Conservation (phyloP, 345 rosid genomes). For the Cardamine resedifolia region DNA sequence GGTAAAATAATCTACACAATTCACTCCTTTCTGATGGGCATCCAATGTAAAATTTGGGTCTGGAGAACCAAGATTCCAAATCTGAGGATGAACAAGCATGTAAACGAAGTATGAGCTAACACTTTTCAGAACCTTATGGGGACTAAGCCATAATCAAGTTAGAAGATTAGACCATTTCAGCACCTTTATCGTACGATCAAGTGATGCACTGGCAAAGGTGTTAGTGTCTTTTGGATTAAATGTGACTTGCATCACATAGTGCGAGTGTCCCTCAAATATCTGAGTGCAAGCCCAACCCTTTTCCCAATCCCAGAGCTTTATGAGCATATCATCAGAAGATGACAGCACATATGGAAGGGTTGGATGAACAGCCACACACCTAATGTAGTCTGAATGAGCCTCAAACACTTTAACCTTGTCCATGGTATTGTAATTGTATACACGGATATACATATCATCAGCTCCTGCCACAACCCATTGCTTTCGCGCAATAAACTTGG, state of each 20-base stretch:
- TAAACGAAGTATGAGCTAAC: slow-evolving; percentile 9
- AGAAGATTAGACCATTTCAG: not conserved
- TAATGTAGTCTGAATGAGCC: slow-evolving; percentile 95
- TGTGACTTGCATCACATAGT: slow-evolving; percentile 98
- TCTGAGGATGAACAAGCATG: slow-evolving; percentile 46
- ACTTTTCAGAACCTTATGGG: slow-evolving; percentile 1
- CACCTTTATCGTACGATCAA: slow-evolving; percentile 94
- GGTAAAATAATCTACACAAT: slow-evolving; percentile 89
- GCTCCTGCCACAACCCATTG: slow-evolving; percentile 98
- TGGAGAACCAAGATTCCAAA: slow-evolving; percentile 96
- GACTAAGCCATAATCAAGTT: slow-evolving; percentile 13
- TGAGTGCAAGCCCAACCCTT: slow-evolving; percentile 93
- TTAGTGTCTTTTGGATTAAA: slow-evolving; percentile 90
- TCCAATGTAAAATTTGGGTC: slow-evolving; percentile 94
- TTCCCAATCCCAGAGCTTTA: slow-evolving; percentile 99
- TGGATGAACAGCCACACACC: slow-evolving; percentile 95
- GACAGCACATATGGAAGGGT: slow-evolving; percentile 89
- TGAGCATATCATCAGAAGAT: slow-evolving; percentile 97
- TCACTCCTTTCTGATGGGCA: slow-evolving; percentile 93
- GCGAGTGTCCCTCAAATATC: slow-evolving; percentile 98
- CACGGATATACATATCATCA: slow-evolving; percentile 89
- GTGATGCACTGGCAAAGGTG: slow-evolving; percentile 97
- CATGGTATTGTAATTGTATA: slow-evolving; percentile 90
- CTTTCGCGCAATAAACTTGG: slow-evolving; percentile 80
- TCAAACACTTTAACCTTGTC: slow-evolving; percentile 90